Evolutionary conservation across 495 filamentous ascomycete species (phyloP).

Genomic region (Aspergillus ellipticus): DNA sequence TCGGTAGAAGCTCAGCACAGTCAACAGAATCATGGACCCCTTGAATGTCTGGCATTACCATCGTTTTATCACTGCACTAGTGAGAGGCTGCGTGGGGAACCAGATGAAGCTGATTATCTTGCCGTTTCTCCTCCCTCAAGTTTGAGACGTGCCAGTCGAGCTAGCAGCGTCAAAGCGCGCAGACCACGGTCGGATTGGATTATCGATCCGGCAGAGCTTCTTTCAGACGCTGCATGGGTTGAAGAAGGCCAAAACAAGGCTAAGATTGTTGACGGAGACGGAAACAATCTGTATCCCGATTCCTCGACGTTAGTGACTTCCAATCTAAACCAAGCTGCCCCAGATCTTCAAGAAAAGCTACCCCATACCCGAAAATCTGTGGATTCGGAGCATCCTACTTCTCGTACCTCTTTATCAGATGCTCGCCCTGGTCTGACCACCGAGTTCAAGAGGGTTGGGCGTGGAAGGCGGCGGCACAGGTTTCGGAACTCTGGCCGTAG

Average conservation of each 20-base stretch:
- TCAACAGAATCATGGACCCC: slow-evolving; percentile 34
- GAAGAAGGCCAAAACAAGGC: slow-evolving; percentile 72
- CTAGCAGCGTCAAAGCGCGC: slow-evolving; percentile 49
- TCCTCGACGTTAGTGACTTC: slow-evolving; percentile 19
- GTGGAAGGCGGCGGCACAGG: slow-evolving; percentile 31
- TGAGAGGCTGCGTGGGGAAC: slow-evolving; percentile 12
- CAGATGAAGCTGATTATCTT: slow-evolving; percentile 20
- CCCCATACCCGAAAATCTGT: slow-evolving; percentile 12
- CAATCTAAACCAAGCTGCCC: slow-evolving; percentile 14
- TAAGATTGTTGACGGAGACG: slow-evolving; percentile 69
- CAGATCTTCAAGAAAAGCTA: slow-evolving; percentile 13
- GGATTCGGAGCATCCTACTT: slow-evolving; percentile 21
- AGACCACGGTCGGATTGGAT: slow-evolving; percentile 76
- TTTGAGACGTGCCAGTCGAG: slow-evolving; percentile 29
- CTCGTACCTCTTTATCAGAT: slow-evolving; percentile 30
- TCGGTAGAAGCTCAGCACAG: slow-evolving; percentile 52
- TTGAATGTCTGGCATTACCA: slow-evolving; percentile 54
- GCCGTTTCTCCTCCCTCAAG: slow-evolving; percentile 35
- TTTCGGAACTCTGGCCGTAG: slow-evolving; percentile 26
- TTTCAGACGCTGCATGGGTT: slow-evolving; percentile 83
- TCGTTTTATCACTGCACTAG: slow-evolving; percentile 40
- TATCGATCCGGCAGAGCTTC: slow-evolving; percentile 70
- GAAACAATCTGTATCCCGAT: slow-evolving; percentile 63
- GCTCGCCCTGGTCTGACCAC: slow-evolving; percentile 23
- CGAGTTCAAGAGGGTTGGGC: slow-evolving; percentile 30